Evolutionary conservation across 1,284 basidiomycete species (phyloP), one percentile per base, ranked within the genome.

Genomic region (Cryptococcus sp.): DNA sequence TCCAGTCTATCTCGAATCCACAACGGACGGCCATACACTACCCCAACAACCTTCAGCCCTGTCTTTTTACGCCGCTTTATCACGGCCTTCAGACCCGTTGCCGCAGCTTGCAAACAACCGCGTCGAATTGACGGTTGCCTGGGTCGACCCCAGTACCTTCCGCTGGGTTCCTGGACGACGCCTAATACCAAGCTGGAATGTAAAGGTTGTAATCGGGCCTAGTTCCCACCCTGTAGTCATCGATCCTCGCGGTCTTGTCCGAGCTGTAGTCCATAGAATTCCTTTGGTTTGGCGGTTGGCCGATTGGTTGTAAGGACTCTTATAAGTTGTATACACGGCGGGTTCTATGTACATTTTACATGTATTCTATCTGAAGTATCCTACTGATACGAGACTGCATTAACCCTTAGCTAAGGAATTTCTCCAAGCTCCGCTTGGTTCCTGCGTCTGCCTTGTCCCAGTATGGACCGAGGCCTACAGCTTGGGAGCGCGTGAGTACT

Each of bases 371-470:
- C 17, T 2, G 44, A 19, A 7, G 11, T 19, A 7, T 45, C 44
- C 15, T 20, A 25, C 47, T 49, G 27, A 49, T 20, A 20, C 19
- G 27, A 13, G 19, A 25, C 7, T 15, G n/a, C 27, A 17, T 19
- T 1, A 40, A 1, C 3, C 8, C 31, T 31, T 51, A 66, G 38
- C 45, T 49, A 19, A 75, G 63, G 55, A 76, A 72, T 67, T 72
- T 76, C 50, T 76, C 69, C 51, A 79, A 57, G 50, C 71, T 74
- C 44, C 60, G 47, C 57, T 70, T 74, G 20, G 76, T 69, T 19
- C 72, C 75, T 27, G 56, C 67, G 56, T 79, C 76, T 47, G 77
- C 72, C 54, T 76, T 75, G n/a, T 75, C 73, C 78, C 78, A 79
- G 59, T 76, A 78, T 3, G 73, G 72, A 0, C 67, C 71, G 50